These are phyloP conservation scores for Delonix regia DNA, from an alignment of 306 rosid species.

Conservation along the genomic window DNA sequence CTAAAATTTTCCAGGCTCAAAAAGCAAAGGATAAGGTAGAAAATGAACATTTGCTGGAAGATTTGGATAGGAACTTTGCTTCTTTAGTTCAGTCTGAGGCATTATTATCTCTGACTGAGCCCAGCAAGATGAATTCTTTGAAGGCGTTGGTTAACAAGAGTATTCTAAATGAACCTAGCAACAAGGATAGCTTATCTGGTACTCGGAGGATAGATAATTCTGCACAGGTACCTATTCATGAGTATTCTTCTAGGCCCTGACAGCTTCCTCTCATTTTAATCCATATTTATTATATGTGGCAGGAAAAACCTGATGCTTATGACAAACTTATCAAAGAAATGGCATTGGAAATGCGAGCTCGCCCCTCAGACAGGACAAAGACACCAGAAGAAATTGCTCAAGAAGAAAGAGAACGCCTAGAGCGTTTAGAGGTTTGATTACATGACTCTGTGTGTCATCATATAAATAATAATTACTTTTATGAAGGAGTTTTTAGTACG, in stretches of 20 bases:
- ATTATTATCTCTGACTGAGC: constrained; percentile 60
- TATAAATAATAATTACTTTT: constrained; percentile 4
- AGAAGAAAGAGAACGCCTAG: constrained; percentile 84
- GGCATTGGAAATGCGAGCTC: constrained; percentile 87
- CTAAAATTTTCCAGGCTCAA: constrained; percentile 68
- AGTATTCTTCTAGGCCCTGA: constrained; percentile 10
- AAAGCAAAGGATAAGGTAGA: constrained; percentile 89
- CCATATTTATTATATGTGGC: constrained; percentile 43
- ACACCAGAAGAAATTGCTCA: constrained; percentile 92
- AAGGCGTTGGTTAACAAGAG: constrained; percentile 62
- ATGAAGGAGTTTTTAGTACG: constrained; percentile 9
- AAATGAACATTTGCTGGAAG: constrained; percentile 69
- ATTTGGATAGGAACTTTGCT: constrained; percentile 70
- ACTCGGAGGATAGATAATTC: constrained; percentile 35
- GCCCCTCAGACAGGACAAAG: constrained; percentile 88
- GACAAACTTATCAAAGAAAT: constrained; percentile 73
- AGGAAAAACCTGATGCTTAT: constrained; percentile 79
- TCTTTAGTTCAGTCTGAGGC: constrained; percentile 64
- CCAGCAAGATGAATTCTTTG: constrained; percentile 72
- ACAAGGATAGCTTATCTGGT: constrained; percentile 49
- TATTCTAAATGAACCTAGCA: constrained; percentile 49
- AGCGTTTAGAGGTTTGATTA: constrained; percentile 72
- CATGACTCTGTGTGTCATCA: constrained; percentile 9
- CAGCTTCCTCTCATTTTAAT: constrained; percentile 18
- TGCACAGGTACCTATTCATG: constrained; percentile 53